Base-by-base conservation (phyloP, 2,329 filamentous ascomycete genomes). In the Aaosphaeria arxii region DNA sequence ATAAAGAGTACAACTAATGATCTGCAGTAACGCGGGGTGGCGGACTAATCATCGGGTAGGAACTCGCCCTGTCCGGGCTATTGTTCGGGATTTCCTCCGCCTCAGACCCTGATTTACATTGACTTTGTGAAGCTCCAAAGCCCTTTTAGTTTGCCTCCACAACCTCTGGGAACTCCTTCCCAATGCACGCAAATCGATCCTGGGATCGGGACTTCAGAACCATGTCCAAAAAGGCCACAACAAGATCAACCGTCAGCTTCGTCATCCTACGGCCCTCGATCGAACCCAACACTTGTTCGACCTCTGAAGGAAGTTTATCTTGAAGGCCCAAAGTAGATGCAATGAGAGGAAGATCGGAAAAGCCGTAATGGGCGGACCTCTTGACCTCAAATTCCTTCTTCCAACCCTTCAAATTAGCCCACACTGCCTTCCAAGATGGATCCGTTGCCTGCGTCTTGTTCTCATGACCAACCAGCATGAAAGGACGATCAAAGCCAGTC, bases 381-480 rank as follows among this genome's bases (percentile, higher is more conserved):
- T 56, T 56, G 1, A 65, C 57, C 46, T 63, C 61, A 36, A 11
- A 45, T 35, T 64, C 61, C 30, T 50, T 57, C 49, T 62, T 64
- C 62, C 62, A 64, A 5, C 57, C 53, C 7, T 40, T 54, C 24
- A 64, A 33, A 1, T 52, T 45, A 7, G 56, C 50, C 62, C 60
- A 66, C 2, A 52, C 49, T 1, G 52, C 42, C 35, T 57, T 56
- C 62, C 62, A 66, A 3, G 62, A 57, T 2, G 58, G 55, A 44
- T 66, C 62, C 0, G 58, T 64, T 6, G 50, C 55, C 49, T 58
- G 59, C 13, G 60, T 63, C 41, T 64, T 61, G 40, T 63, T 63
- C 5, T 61, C 60, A 35, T 63, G 60, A 6, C 61, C 62, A 11
- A 62, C 48, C 1, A 63, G 46, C 52, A 62, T 53, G 45, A 64